These are phyloP conservation scores for Fusarium liriodendri DNA, from an alignment of 2,329 filamentous ascomycete genomes.

Conservation along the genomic window DNA sequence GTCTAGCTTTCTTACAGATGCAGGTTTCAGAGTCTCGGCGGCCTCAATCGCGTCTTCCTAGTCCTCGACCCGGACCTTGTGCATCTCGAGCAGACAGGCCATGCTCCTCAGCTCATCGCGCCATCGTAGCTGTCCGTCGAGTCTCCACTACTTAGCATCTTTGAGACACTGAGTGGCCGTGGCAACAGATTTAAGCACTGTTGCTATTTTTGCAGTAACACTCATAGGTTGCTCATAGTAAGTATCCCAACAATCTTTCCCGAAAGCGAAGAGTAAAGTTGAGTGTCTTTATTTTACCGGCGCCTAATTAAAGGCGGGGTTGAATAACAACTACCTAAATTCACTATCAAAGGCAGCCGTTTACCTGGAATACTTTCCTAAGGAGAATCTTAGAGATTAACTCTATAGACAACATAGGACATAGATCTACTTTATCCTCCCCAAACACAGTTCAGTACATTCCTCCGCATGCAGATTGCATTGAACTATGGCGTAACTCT, in stretches of 20 bases:
- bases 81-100: constrained; percentile 12
- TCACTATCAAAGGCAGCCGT: neutral
- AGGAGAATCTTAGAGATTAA: neutral
- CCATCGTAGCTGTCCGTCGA: neutral
- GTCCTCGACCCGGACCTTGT: constrained; percentile 14
- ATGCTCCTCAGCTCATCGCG: constrained; percentile 12
- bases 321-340: neutral
- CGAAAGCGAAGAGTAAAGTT: neutral
- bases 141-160: neutral
- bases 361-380: no score
- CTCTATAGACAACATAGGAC: neutral
- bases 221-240: neutral
- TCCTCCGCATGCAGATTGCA: neutral
- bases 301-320: neutral
- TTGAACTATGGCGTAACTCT: neutral
- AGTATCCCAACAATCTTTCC: neutral
- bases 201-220: neutral
- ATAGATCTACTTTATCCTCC: neutral
- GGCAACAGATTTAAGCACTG: constrained; percentile 1
- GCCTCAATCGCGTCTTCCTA: neutral
- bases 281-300: neutral
- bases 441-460: neutral
- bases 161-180: neutral
- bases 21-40: neutral
- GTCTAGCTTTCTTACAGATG: neutral